A percentile compares a stretch with the other conserved stretches of the same genome.
Evolutionary conservation across 148 eudicot species (phyloP).

Genomic region (Rhododendron simsii): DNA sequence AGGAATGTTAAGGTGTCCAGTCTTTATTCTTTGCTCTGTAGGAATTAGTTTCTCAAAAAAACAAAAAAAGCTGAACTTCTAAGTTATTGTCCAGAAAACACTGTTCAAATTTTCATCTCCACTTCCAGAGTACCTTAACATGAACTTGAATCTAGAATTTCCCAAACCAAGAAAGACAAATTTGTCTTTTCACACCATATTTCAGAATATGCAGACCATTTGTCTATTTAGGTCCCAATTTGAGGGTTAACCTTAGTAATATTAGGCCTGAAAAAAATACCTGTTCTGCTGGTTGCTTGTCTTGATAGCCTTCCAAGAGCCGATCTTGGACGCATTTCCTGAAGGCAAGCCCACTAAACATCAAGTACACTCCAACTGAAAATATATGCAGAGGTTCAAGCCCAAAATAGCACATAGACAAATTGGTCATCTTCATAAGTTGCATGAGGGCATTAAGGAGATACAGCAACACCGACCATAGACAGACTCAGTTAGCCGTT

Average conservation of each 20-base stretch:
- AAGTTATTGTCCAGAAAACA: not conserved
- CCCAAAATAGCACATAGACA: not conserved
- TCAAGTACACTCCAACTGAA: not conserved
- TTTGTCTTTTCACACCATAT: not conserved
- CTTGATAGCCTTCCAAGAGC: slow-evolving; percentile 3
- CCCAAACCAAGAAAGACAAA: not conserved
- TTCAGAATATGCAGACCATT: not conserved
- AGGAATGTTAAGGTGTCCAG: not conserved
- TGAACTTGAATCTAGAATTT: not conserved
- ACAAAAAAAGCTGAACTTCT: not conserved
- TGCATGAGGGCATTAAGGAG: not conserved
- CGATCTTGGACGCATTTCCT: slow-evolving; percentile 6
- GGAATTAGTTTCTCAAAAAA: not conserved
- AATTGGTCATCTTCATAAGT: not conserved
- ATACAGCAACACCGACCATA: not conserved
- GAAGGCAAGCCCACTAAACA: not conserved
- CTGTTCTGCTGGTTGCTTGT: not conserved
- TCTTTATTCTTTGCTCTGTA: not conserved
- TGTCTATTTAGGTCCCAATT: not conserved
- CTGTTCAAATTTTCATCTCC: not conserved
- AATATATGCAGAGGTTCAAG: not conserved
- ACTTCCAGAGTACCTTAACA: not conserved
- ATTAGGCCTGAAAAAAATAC: not conserved
- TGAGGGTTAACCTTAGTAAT: not conserved
- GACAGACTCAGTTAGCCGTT: not conserved